phyloP scores from a whole-genome alignment of 176 grass and related monocot species.

The Pharus latifolius region DNA sequence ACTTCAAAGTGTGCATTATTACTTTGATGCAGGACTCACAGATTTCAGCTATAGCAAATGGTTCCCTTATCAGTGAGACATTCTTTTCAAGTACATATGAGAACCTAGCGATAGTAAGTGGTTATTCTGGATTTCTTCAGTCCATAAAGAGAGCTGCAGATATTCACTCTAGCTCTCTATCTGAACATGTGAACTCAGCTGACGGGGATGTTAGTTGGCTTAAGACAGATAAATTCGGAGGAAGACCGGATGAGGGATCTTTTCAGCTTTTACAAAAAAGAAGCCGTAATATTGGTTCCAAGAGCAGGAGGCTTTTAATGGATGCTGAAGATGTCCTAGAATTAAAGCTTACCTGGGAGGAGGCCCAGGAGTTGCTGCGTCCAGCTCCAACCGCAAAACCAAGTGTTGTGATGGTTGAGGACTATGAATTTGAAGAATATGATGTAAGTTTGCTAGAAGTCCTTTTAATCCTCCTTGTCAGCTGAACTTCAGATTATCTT shows the following conservation, averaged over 20 bases:
- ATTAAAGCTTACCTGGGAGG: conserved; percentile 91
- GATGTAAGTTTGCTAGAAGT: conserved; percentile 70
- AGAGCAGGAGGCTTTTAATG: conserved; percentile 79
- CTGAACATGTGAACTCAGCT: conserved; percentile 51
- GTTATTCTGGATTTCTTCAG: conserved; percentile 81
- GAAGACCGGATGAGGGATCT: conserved; percentile 49
- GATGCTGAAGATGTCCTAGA: conserved; percentile 83
- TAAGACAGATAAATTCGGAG: conserved; percentile 55
- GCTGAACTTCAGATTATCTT: not conserved
- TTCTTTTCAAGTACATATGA: conserved; percentile 65
- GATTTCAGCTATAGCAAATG: conserved; percentile 95
- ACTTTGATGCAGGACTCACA: conserved; percentile 71
- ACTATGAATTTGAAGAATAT: conserved; percentile 99
- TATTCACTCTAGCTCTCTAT: conserved; percentile 46
- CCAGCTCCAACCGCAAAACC: conserved; percentile 79
- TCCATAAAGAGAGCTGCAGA: conserved; percentile 57
- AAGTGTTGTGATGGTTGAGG: conserved; percentile 80
- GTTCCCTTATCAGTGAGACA: conserved; percentile 57
- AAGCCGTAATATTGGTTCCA: conserved; percentile 83
- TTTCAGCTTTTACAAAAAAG: conserved; percentile 64
- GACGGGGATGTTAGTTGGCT: conserved; percentile 62
- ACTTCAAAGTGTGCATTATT: conserved; percentile 15
- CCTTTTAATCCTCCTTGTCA: not conserved
- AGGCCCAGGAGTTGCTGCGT: conserved; percentile 92
- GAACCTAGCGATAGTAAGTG: conserved; percentile 61